phyloP scores from a whole-genome alignment of 2,329 filamentous ascomycete species.

The Dactylellina parvicollis region DNA sequence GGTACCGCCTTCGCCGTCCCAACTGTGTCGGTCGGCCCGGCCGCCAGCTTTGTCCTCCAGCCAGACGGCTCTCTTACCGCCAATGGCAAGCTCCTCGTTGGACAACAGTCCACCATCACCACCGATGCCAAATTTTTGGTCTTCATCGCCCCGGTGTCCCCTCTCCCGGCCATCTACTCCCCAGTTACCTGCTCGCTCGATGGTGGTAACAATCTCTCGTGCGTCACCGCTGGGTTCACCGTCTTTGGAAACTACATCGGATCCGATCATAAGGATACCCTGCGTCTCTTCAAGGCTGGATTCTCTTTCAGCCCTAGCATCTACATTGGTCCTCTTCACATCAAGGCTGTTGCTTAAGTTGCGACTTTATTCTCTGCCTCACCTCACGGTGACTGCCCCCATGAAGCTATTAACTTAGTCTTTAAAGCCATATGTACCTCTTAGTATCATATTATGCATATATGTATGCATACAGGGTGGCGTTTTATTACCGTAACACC shows the following conservation, averaged over 20 bases:
- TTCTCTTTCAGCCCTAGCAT: neutral
- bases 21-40: neutral
- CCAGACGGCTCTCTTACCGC: constrained; percentile 8
- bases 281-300: constrained; percentile 1
- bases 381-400: neutral
- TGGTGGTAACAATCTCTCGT: neutral
- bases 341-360: constrained; percentile 1
- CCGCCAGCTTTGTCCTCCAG: neutral
- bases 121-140: constrained; percentile 7
- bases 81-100: constrained; percentile 6
- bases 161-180: neutral
- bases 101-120: constrained; percentile 8
- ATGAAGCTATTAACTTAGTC: neutral
- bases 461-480: neutral
- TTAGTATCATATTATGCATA: neutral
- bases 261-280: constrained; percentile 2
- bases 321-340: constrained; percentile 2
- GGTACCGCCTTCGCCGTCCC: constrained; percentile 4
- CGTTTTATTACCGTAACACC: neutral
- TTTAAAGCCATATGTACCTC: neutral
- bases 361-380: neutral
- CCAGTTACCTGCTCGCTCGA: constrained; percentile 1
- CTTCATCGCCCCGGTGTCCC: neutral
- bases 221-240: neutral
- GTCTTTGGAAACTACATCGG: constrained; percentile 3